Evolutionary conservation across 1,284 basidiomycete genomes (phyloP), one percentile per base, ranked within the genome.

Genomic region (Apiotrichum akiyoshidainum): DNA sequence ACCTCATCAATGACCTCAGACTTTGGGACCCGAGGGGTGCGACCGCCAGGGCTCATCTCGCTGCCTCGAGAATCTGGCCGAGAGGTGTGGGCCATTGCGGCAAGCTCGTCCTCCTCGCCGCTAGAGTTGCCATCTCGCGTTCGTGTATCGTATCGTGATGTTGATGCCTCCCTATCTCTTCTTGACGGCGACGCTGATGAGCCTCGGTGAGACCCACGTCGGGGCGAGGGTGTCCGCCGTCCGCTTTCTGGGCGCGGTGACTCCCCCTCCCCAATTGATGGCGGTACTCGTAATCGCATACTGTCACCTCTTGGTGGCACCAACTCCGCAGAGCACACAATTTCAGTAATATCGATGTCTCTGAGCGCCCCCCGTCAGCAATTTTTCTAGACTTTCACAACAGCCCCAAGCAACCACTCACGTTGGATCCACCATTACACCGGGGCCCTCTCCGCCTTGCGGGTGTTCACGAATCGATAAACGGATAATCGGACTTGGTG

Each of bases 251-350:
- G 33, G 33, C 46, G 12, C 5, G 46, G 44, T 12, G 44, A 45
- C 19, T 22, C 42, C n/a, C 17, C 13, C n/a, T 53, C 41, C 1
- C 45, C 44, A 7, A 14, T n/a, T 16, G 21, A 14, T 17, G n/a
- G 44, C 21, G 35, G n/a, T 9, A 13, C 11, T 19, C 14, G 45
- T 21, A 13, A 19, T 16, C 40, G 40, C 3, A 16, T n/a, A 16
- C 8, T n/a, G 13, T 31, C 35, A 7, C 40, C 46, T 44, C 39
- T 39, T 21, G 19, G 54, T 21, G 22, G 54, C 46, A 49, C 21
- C 1, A 72, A 46, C 14, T 67, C 65, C 2, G 64, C 68, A 7
- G 63, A 60, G 52, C 70, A 72, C 1, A 72, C 58, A 1, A 72
- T 58, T 21, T 60, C 48, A 8, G 64, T 57, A 3, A 68, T 57